Evolutionary conservation across 495 filamentous ascomycete genomes (phyloP).

Genomic region (Talaromyces ruber): DNA sequence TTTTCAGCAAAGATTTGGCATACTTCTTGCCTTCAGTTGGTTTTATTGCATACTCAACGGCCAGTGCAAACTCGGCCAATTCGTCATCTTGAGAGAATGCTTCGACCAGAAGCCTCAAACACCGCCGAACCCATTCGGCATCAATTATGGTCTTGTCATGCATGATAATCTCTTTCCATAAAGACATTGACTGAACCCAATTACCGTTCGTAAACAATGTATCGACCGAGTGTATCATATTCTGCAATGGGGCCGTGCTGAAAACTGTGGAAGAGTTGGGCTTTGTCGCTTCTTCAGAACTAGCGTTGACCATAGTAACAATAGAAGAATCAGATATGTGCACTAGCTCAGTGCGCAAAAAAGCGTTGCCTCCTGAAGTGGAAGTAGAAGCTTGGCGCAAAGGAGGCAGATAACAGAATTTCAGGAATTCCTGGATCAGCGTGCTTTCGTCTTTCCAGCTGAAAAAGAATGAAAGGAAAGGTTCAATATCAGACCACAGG

Average conservation of each 20-base stretch:
- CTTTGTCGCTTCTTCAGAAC: neutral
- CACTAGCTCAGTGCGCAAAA: slow-evolving; percentile 36
- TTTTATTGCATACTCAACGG: slow-evolving; percentile 55
- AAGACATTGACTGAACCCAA: slow-evolving; percentile 37
- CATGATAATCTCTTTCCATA: slow-evolving; percentile 18
- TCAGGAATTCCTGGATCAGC: slow-evolving; percentile 58
- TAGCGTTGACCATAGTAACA: slow-evolving; percentile 17
- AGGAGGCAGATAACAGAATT: slow-evolving; percentile 62
- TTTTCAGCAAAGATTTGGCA: slow-evolving; percentile 65
- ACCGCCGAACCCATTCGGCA: slow-evolving; percentile 39
- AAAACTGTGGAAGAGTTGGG: slow-evolving; percentile 7
- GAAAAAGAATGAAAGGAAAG: slow-evolving; percentile 50
- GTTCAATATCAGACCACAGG: slow-evolving; percentile 66
- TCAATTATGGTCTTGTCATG: slow-evolving; percentile 15
- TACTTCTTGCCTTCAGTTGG: slow-evolving; percentile 52
- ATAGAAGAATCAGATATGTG: slow-evolving; percentile 16
- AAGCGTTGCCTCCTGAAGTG: slow-evolving; percentile 33
- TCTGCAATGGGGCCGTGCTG: slow-evolving; percentile 14
- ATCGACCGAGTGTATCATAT: slow-evolving; percentile 25
- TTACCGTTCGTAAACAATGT: slow-evolving; percentile 28
- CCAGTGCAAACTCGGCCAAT: slow-evolving; percentile 64
- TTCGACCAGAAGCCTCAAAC: slow-evolving; percentile 48
- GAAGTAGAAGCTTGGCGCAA: slow-evolving; percentile 12
- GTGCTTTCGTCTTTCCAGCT: slow-evolving; percentile 18
- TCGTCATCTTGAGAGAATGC: slow-evolving; percentile 29